A percentile compares a stretch with the other conserved stretches of the same genome.
phyloP scores from a whole-genome alignment of 768 basidiomycete species.

The Boletus reticuloceps region DNA sequence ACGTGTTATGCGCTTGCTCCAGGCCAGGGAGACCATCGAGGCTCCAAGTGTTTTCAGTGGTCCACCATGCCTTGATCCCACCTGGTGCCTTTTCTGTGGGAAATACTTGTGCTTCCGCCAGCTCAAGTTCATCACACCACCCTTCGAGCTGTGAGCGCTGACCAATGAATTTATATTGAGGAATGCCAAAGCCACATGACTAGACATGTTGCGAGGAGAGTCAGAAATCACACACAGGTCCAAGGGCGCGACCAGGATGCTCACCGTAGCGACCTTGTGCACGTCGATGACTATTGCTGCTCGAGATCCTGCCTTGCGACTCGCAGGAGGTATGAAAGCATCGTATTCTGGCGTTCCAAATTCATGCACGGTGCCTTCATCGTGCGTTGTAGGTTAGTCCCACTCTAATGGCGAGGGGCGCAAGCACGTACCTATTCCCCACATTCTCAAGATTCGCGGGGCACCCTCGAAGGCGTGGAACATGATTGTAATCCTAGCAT shows the following conservation, averaged over 20 bases:
- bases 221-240: neutral
- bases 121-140: constrained; percentile 45
- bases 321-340: constrained; percentile 42
- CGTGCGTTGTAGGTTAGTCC: neutral
- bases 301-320: constrained; percentile 55
- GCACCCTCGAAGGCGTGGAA: constrained; percentile 62
- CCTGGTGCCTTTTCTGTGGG: constrained; percentile 27
- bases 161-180: constrained; percentile 54
- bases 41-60: constrained; percentile 45
- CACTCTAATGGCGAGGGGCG: neutral
- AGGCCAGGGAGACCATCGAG: constrained; percentile 59
- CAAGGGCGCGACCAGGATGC: constrained; percentile 8
- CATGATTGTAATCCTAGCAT: constrained; percentile 58
- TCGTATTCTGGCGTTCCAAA: constrained; percentile 63
- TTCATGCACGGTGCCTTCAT: constrained; percentile 55
- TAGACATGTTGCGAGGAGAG: constrained; percentile 20
- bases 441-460: constrained; percentile 57
- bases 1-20: constrained; percentile 25
- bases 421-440: constrained; percentile 47
- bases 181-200: constrained; percentile 69
- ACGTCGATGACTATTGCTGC: constrained; percentile 61
- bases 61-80: constrained; percentile 59
- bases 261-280: constrained; percentile 50
- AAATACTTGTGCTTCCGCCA: constrained; percentile 31
- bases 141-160: constrained; percentile 54